Evolutionary conservation across 2,329 filamentous ascomycete genomes (phyloP), one percentile per base, ranked within the genome.

Genomic region (Cladosporium cucumerinum): DNA sequence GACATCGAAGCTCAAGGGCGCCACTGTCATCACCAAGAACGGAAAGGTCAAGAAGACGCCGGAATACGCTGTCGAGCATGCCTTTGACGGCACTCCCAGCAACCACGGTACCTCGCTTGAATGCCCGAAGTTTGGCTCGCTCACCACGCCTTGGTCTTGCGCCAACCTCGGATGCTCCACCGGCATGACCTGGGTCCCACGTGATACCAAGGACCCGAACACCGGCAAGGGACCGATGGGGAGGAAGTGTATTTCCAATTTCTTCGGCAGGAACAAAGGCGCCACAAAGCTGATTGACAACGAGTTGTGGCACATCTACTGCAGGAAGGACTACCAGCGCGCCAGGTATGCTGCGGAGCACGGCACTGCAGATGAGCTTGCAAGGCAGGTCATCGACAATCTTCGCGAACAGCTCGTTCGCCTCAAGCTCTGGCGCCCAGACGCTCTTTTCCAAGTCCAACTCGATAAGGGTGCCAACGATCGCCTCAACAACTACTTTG

Each of bases 321-420:
- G 92, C 75, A 86, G 91, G 39, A 93, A 93, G 73, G 89, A 93
- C 72, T 95, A 95, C 74, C 92, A 95, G 77, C 86, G 91, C 7
- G 61, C 55, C 23, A 67, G 65, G 32, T 76, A 75, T 65, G 64
- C 64, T 49, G 67, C 65, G 23, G 66, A 66, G 32, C 68, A 70
- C 34, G 64, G 34, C n/a, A 58, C 49, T 21, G 54, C 43, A 39
- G 30, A 36, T 39, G 51, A 55, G 12, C 32, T 60, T 49, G 55
- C 55, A 7, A 28, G 43, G n/a, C 32, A 65, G 25, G 36, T 61
- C 62, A 65, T 71, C 32, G 54, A 58, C 49, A 67, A 70, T 51
- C 48, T 74, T 46, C 61, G 63, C 55, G 60, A 68, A 30, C 73
- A 75, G 65, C 65, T 74, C 65, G 39, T 61, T 30, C 69, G 72